phyloP scores from a whole-genome alignment of 306 rosid genomes.

The Lablab purpureus region DNA sequence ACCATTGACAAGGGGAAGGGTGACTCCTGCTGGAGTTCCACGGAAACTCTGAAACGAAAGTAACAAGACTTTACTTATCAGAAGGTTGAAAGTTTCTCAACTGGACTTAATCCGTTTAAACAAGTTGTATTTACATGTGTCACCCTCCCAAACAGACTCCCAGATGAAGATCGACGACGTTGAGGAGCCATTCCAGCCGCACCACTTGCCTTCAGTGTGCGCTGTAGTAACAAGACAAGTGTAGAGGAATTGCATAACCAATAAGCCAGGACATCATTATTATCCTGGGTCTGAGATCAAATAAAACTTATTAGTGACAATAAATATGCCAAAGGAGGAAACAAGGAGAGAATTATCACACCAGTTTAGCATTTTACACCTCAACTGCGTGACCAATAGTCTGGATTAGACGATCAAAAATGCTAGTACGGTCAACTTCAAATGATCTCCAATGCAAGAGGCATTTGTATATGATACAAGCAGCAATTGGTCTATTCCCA shows the following conservation, averaged over 20 bases:
- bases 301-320: constrained; percentile 39
- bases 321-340: constrained; percentile 29
- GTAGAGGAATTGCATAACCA: constrained; percentile 70
- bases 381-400: constrained; percentile 66
- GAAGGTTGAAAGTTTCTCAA: constrained; percentile 33
- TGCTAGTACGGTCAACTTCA: constrained; percentile 70
- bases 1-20: constrained; percentile 57
- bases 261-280: constrained; percentile 65
- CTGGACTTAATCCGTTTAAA: constrained; percentile 22
- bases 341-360: constrained; percentile 29
- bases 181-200: constrained; percentile 76
- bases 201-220: constrained; percentile 72
- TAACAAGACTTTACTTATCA: constrained; percentile 23
- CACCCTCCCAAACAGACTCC: constrained; percentile 68
- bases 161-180: constrained; percentile 69
- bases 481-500: constrained; percentile 65
- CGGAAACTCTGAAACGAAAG: constrained; percentile 62
- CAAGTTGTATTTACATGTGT: constrained; percentile 58
- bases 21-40: constrained; percentile 65
- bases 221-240: constrained; percentile 69
- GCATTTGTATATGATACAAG: constrained; percentile 66
- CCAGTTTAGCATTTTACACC: constrained; percentile 53
- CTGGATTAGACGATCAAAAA: constrained; percentile 69
- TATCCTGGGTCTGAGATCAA: constrained; percentile 62
- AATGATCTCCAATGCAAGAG: constrained; percentile 77